These are phyloP conservation scores for Naganishia friedmannii DNA, from an alignment of 768 basidiomycete species.

Conservation along the genomic window DNA sequence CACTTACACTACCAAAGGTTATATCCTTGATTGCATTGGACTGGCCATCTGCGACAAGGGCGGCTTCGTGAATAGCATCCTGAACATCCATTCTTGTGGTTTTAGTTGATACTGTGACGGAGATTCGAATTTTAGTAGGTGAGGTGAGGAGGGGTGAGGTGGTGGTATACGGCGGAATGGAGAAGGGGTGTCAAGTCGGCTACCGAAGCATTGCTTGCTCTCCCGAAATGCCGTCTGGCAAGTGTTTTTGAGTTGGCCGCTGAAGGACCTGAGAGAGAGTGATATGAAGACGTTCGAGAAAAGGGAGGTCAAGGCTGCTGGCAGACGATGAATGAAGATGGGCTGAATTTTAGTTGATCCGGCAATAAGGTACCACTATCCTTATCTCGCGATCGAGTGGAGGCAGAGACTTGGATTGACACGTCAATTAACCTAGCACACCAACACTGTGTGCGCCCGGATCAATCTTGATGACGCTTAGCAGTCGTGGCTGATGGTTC, in stretches of 20 bases:
- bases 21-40: constrained; percentile 41
- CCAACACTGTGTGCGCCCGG: background rate
- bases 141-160: no score
- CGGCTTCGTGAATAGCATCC: constrained; percentile 9
- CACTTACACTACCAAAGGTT: constrained; percentile 48
- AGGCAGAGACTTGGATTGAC: background rate
- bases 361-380: no score
- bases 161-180: background rate
- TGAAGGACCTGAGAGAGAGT: background rate
- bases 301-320: background rate
- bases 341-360: background rate
- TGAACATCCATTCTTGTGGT: constrained; percentile 17
- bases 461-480: constrained; percentile 15
- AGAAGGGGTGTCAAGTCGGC: background rate
- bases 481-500: constrained; percentile 15
- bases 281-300: background rate
- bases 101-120: background rate
- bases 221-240: background rate
- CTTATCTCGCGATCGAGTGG: constrained; percentile 2
- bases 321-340: background rate
- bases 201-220: background rate
- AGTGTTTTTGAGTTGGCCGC: background rate
- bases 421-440: background rate
- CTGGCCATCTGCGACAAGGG: constrained; percentile 4
- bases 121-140: background rate